Percentiles rank a stretch among this genome's conserved stretches.
phyloP scores from a whole-genome alignment of 257 asterid species.

The Mitragyna speciosa region DNA sequence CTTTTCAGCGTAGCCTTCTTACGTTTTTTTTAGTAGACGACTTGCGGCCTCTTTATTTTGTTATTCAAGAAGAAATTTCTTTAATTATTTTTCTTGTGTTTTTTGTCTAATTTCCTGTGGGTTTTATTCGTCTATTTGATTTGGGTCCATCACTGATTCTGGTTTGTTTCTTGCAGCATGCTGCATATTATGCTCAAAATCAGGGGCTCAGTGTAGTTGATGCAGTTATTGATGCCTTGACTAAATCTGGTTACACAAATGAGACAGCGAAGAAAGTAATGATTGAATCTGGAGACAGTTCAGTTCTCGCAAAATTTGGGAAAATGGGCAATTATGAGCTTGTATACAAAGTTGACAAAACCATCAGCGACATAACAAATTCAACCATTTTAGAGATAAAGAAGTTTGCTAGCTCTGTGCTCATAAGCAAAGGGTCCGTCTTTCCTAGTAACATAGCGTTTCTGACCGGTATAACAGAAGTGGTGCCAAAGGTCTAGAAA shows the following conservation, averaged over 20 bases:
- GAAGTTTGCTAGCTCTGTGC: conserved; percentile 62
- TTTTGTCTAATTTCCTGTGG: too few species aligned
- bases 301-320: conserved; percentile 52
- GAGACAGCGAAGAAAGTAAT: conserved; percentile 39
- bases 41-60: too few species aligned
- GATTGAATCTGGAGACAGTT: conserved; percentile 65
- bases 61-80: too few species aligned
- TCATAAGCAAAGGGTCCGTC: conserved; percentile 53
- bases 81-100: too few species aligned
- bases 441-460: conserved; percentile 40
- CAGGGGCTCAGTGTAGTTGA: conserved; percentile 65
- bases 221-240: conserved; percentile 60
- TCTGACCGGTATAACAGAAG: conserved; percentile 34
- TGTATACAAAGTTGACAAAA: conserved; percentile 55
- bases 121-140: too few species aligned
- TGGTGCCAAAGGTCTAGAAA: conserved; percentile 58
- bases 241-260: conserved; percentile 40
- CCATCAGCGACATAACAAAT: conserved; percentile 53
- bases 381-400: conserved; percentile 60
- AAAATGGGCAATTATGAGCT: conserved; percentile 56
- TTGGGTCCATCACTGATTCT: too few species aligned
- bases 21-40: too few species aligned
- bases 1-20: too few species aligned
- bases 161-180: conserved; percentile 54
- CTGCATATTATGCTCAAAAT: conserved; percentile 61